Conservation (phyloP, 495 filamentous ascomycete genomes). For the Podospora comata region DNA sequence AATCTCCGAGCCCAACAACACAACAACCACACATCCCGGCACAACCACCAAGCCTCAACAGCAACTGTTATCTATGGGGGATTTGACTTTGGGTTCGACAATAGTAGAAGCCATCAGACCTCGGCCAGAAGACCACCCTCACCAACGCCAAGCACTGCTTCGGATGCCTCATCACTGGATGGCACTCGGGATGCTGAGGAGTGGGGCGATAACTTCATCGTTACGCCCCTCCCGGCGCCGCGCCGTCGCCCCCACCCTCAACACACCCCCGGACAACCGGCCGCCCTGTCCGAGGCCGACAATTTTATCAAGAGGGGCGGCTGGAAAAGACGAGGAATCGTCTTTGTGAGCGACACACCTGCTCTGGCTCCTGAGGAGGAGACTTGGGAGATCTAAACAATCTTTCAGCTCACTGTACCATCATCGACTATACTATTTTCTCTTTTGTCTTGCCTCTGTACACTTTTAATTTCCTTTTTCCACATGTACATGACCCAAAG, state of each 20-base stretch:
- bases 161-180: constrained; percentile 8
- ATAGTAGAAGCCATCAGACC: background rate
- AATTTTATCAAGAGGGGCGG: constrained; percentile 44
- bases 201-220: constrained; percentile 15
- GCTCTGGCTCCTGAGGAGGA: constrained; percentile 29
- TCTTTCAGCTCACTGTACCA: background rate
- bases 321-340: constrained; percentile 50
- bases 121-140: constrained; percentile 11
- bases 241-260: constrained; percentile 15
- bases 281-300: constrained; percentile 32
- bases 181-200: constrained; percentile 3
- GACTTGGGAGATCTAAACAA: constrained; percentile 27
- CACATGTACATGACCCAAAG: background rate
- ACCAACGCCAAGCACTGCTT: constrained; percentile 10
- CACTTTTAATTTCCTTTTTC: background rate
- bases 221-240: constrained; percentile 14
- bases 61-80: constrained; percentile 34
- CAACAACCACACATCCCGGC: constrained; percentile 2
- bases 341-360: constrained; percentile 37
- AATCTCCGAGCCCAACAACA: constrained; percentile 9
- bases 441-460: background rate
- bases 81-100: constrained; percentile 38
- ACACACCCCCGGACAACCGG: background rate
- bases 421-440: background rate
- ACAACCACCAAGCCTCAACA: constrained; percentile 15